Base-by-base conservation (phyloP, 1,284 basidiomycete species). In the Anthracocystis setariae region DNA sequence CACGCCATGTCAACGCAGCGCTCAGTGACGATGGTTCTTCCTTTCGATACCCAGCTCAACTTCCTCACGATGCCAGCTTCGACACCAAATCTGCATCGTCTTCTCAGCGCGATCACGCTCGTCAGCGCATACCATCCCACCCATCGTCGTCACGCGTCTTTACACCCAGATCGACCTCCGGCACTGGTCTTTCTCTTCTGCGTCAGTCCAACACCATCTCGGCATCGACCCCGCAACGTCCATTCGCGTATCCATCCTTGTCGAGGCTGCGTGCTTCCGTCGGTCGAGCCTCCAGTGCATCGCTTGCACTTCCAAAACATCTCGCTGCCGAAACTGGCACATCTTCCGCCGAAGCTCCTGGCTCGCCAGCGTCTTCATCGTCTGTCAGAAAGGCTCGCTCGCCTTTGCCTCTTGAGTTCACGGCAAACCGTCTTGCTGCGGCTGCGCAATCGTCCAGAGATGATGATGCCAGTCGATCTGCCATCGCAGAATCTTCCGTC, bases 21-120 rank as follows among this genome's bases (percentile, higher is more conserved):
- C 50, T 43, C 18, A 62, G 59, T 29, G 61, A 70, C 23, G 61
- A 53, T 21, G 65, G 60, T n/a, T 62, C 61, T 18, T 60, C 60
- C 9, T 63, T 70, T 33, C 37, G 46, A n/a, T 66, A 66, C 38
- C 61, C 69, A 2, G 43, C 59, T 44, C 47, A 55, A 3, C 32
- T 63, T 4, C 64, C 60, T 4, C 49, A 68, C 37, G 73, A 73
- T 27, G 44, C 50, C 58, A 72, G 65, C 44, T 69, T 68, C 65
- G 61, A 71, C n/a, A 57, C 62, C 10, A 42, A 58, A 33, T 60
- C 57, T 7, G 47, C 46, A 15, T 55, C 56, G 18, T 56, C 71
- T 17, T 43, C 35, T 18, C 63, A 66, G 57, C 15, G 38, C 15
- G 49, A 40, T 24, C 27, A 47, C 12, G 33, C 46, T 17, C 44